These are phyloP conservation scores for Colletotrichum lupini DNA, from an alignment of 2,329 filamentous ascomycete genomes.

Conservation along the genomic window DNA sequence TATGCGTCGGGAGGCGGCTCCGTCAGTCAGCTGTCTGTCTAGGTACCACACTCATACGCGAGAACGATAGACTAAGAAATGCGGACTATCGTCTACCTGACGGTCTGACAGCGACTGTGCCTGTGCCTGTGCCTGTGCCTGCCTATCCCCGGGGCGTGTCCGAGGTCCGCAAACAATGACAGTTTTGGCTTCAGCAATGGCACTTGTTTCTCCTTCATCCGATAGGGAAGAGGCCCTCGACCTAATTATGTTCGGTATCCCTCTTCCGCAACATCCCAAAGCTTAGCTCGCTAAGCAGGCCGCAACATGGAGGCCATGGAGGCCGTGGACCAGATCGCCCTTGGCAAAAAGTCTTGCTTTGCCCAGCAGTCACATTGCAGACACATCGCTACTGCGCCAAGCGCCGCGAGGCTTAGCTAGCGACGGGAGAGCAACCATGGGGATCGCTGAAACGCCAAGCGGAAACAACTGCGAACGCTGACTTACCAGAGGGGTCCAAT, in stretches of 20 bases:
- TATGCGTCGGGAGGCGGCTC: not conserved
- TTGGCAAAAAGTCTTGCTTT: slow-evolving; percentile 9
- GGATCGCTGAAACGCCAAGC: slow-evolving; percentile 34
- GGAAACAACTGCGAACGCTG: slow-evolving; percentile 23
- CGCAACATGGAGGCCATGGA: slow-evolving; percentile 7
- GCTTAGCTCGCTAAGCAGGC: slow-evolving; percentile 23
- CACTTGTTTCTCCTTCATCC: slow-evolving; percentile 32
- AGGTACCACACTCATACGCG: not conserved
- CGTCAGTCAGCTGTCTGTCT: not conserved
- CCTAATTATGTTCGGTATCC: slow-evolving; percentile 17
- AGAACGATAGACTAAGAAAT: not conserved
- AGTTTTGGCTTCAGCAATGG: slow-evolving; percentile 27
- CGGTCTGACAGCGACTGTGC: too few species aligned
- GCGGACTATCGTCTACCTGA: too few species aligned
- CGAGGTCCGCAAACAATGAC: slow-evolving; percentile 25
- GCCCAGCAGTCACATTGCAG: not conserved
- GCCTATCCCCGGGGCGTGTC: not conserved
- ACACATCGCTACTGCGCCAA: not conserved
- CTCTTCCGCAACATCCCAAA: slow-evolving; percentile 25
- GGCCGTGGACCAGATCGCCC: slow-evolving; percentile 17
- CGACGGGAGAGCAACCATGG: slow-evolving; percentile 23
- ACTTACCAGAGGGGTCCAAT: not conserved
- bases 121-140: not conserved
- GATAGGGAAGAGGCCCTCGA: not conserved
- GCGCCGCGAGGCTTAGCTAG: slow-evolving; percentile 17